Percentiles rank a stretch among this genome's conserved stretches.
Evolutionary conservation across 106 monocot species (phyloP).

Genomic region (Dendrobium huoshanense): DNA sequence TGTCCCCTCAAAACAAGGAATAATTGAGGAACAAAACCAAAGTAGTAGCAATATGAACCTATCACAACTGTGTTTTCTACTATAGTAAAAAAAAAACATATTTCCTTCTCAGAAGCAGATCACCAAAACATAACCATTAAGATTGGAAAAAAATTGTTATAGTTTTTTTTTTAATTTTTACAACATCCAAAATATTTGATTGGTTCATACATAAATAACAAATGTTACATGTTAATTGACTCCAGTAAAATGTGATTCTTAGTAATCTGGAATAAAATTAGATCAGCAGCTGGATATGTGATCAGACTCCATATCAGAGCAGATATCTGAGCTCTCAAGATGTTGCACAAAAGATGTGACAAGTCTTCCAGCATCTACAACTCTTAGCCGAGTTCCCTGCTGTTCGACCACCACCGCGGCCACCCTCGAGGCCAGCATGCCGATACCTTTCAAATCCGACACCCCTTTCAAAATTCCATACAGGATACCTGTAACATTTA

Average conservation of each 20-base stretch:
- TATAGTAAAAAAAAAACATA: too few relatives aligned
- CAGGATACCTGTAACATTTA: constrained; percentile 35
- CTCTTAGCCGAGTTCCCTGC: constrained; percentile 82
- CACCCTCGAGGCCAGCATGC: constrained; percentile 73
- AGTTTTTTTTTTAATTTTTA: neutral
- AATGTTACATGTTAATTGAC: neutral
- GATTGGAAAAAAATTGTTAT: too few relatives aligned
- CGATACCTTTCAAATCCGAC: constrained; percentile 83
- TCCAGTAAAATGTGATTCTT: neutral
- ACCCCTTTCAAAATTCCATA: constrained; percentile 74
- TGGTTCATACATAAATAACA: neutral
- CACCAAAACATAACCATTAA: too few relatives aligned
- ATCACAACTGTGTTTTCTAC: too few relatives aligned
- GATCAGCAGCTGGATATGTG: too few relatives aligned
- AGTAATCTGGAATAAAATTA: constrained; percentile 14
- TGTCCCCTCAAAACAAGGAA: too few relatives aligned
- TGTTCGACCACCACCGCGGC: constrained; percentile 85
- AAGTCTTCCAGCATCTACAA: constrained; percentile 61
- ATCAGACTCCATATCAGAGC: constrained; percentile 43
- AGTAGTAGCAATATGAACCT: too few relatives aligned
- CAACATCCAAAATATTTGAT: neutral
- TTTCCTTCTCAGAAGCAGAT: too few relatives aligned
- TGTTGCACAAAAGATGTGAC: constrained; percentile 46
- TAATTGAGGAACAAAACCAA: too few relatives aligned
- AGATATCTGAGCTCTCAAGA: constrained; percentile 42